A percentile compares a stretch with the other conserved stretches of the same genome.
phyloP scores from a whole-genome alignment of 192 early-diverging fungal species.

The Cetraspora pellucida region DNA sequence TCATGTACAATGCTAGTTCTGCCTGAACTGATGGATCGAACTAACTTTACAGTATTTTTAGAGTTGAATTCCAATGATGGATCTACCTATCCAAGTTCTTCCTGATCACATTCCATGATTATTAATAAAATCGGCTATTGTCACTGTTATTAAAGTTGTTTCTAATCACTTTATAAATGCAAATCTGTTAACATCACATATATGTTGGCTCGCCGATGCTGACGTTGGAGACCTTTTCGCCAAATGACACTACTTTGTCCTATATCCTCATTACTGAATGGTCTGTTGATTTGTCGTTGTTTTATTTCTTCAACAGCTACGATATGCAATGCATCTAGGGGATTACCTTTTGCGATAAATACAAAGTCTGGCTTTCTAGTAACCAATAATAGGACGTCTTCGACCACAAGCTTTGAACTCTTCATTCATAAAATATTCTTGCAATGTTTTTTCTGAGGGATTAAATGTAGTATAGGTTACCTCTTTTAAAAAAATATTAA shows the following conservation, averaged over 20 bases:
- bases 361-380: slow-evolving; percentile 23
- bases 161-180: slow-evolving; percentile 8
- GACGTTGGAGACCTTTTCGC: slow-evolving; percentile 14
- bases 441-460: slow-evolving; percentile 1
- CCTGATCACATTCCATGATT: not conserved
- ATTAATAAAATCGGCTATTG: slow-evolving; percentile 12
- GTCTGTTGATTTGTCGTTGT: not conserved
- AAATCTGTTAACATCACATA: slow-evolving; percentile 24
- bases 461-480: no score
- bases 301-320: slow-evolving; percentile 13
- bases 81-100: slow-evolving; percentile 4
- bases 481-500: no score
- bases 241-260: slow-evolving; percentile 25
- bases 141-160: not conserved
- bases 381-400: not conserved
- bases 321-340: slow-evolving; percentile 7
- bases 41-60: not conserved
- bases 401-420: not conserved
- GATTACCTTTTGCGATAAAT: slow-evolving; percentile 3
- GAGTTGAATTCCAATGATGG: not conserved
- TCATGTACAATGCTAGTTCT: slow-evolving; percentile 30
- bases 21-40: not conserved
- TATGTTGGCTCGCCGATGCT: slow-evolving; percentile 21
- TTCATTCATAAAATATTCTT: slow-evolving; percentile 20
- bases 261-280: slow-evolving; percentile 11